Conservation (phyloP, 257 asterid genomes). For the Lithospermum erythrorhizon region DNA sequence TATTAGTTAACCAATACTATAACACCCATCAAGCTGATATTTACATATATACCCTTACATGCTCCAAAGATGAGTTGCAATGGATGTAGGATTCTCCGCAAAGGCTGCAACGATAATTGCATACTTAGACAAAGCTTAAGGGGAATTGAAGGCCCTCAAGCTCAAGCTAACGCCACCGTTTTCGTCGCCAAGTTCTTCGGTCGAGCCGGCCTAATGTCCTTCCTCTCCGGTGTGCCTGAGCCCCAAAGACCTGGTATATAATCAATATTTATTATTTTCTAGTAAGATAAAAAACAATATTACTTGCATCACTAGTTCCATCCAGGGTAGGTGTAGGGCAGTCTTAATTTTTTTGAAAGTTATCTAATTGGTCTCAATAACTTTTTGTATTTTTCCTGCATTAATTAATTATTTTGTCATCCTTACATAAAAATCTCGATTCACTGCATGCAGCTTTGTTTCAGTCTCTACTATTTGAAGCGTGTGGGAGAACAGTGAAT, state of each 20-base stretch:
- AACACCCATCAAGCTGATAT: background rate
- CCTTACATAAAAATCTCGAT: too few species aligned
- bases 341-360: too few species aligned
- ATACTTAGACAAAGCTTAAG: slow-evolving; percentile 52
- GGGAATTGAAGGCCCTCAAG: slow-evolving; percentile 43
- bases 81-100: slow-evolving; percentile 79
- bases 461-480: slow-evolving; percentile 66
- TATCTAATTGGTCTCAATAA: background rate
- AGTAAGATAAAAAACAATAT: too few species aligned
- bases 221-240: slow-evolving; percentile 59
- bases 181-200: slow-evolving; percentile 86
- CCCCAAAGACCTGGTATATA: slow-evolving; percentile 59
- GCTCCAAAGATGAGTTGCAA: slow-evolving; percentile 59
- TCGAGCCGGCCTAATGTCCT: slow-evolving; percentile 85
- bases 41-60: slow-evolving; percentile 4
- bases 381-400: background rate
- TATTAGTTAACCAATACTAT: background rate
- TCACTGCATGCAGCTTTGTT: slow-evolving; percentile 45
- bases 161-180: slow-evolving; percentile 82
- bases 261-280: too few species aligned
- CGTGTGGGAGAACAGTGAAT: slow-evolving; percentile 79
- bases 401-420: too few species aligned
- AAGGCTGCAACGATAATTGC: slow-evolving; percentile 74
- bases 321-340: too few species aligned
- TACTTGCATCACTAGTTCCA: too few species aligned